Conservation (phyloP, 2,329 filamentous ascomycete genomes). For the Pezicula radicicola region DNA sequence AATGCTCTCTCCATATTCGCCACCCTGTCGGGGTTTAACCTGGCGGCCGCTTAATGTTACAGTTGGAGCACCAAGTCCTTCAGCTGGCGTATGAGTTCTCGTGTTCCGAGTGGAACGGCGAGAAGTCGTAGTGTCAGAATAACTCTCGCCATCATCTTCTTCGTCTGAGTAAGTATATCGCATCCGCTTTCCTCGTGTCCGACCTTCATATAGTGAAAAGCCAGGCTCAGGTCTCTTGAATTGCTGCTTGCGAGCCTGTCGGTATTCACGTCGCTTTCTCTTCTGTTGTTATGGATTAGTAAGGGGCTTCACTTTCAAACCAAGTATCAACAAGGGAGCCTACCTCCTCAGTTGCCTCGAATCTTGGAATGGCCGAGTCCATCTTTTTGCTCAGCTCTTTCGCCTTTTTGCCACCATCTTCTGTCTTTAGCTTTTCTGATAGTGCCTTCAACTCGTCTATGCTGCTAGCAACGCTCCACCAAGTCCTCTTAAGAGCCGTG, state of each 20-base stretch:
- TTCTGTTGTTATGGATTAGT: constrained; percentile 55
- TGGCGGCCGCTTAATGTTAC: constrained; percentile 85
- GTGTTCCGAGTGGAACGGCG: constrained; percentile 75
- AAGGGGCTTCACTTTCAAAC: constrained; percentile 12
- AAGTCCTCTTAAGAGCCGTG: constrained; percentile 70
- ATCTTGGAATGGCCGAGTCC: constrained; percentile 74
- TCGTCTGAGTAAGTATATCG: constrained; percentile 96
- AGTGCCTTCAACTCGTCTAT: constrained; percentile 82
- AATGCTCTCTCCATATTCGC: constrained; percentile 51
- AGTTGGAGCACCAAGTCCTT: constrained; percentile 58
- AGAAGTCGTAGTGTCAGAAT: constrained; percentile 56
- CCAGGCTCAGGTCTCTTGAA: constrained; percentile 86
- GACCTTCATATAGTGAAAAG: constrained; percentile 92
- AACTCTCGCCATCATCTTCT: constrained; percentile 63
- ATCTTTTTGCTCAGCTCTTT: constrained; percentile 77
- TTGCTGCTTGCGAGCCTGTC: constrained; percentile 68
- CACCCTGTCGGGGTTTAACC: constrained; percentile 60
- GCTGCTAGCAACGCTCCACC: constrained; percentile 88
- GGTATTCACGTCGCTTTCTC: constrained; percentile 88
- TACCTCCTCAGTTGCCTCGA: constrained; percentile 91
- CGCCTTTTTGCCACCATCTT: constrained; percentile 79
- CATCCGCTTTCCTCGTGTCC: constrained; percentile 91
- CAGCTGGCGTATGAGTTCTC: constrained; percentile 68
- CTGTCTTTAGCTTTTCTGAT: constrained; percentile 70
- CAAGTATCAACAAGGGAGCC: constrained; percentile 18